phyloP scores from a whole-genome alignment of 2,329 filamentous ascomycete genomes.

The Hymenoscyphus salicellus region DNA sequence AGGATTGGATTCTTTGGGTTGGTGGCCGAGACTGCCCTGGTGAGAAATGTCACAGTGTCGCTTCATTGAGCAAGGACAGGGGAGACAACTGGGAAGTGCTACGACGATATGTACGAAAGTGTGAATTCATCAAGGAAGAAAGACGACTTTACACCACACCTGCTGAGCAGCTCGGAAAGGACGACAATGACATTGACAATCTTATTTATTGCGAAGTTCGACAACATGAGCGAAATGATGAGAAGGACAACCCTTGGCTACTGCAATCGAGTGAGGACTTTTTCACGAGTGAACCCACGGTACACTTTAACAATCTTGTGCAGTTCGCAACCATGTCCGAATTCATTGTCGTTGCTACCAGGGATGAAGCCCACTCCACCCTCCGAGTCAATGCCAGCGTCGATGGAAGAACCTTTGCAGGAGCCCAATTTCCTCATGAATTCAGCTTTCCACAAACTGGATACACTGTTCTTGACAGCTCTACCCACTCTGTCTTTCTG shows the following conservation, averaged over 20 bases:
- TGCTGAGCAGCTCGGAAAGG: conserved; percentile 36
- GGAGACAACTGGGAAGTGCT: conserved; percentile 77
- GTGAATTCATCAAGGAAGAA: conserved; percentile 75
- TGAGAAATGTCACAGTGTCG: conserved; percentile 64
- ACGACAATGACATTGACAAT: conserved; percentile 42
- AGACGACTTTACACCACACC: conserved; percentile 43
- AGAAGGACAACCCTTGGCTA: conserved; percentile 60
- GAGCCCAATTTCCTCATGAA: conserved; percentile 81
- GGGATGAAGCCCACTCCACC: conserved; percentile 60
- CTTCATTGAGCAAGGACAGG: conserved; percentile 74
- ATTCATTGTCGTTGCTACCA: conserved; percentile 85
- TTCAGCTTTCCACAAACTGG: conserved; percentile 75
- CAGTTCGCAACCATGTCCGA: conserved; percentile 94
- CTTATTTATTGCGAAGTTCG: conserved; percentile 60
- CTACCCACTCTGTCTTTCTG: conserved; percentile 88
- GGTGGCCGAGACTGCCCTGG: conserved; percentile 66
- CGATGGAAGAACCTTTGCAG: conserved; percentile 77
- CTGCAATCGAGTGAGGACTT: conserved; percentile 77
- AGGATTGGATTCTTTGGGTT: conserved; percentile 90
- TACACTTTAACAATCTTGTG: conserved; percentile 68
- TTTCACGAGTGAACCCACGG: conserved; percentile 62
- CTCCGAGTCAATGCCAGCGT: conserved; percentile 79
- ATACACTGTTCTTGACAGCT: conserved; percentile 93
- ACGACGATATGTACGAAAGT: conserved; percentile 71
- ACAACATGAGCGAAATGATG: conserved; percentile 61